A percentile compares a stretch with the other conserved stretches of the same genome.
Conservation (phyloP, 2,329 filamentous ascomycete genomes). For the Rhytidhysteron rufulum region DNA sequence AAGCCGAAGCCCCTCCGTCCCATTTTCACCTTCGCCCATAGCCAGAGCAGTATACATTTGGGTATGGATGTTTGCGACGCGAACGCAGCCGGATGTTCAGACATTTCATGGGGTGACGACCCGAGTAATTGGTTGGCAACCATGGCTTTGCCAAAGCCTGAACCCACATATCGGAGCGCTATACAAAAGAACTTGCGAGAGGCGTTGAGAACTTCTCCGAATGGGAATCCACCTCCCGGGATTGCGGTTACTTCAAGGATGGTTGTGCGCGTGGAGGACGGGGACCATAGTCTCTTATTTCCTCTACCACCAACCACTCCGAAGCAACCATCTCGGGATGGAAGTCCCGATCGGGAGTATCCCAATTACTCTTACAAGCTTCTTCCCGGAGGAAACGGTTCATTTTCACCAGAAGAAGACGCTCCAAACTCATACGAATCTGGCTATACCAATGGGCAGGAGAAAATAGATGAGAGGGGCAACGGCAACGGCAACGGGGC, state of each 20-base stretch:
- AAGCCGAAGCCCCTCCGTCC: constrained; percentile 38
- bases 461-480: not conserved
- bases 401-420: constrained; percentile 5
- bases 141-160: constrained; percentile 16
- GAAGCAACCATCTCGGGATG: constrained; percentile 3
- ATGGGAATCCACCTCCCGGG: constrained; percentile 1
- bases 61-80: constrained; percentile 15
- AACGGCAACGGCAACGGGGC: constrained; percentile 11
- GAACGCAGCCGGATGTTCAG: constrained; percentile 8
- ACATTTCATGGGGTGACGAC: constrained; percentile 10
- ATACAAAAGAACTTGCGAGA: constrained; percentile 25
- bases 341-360: constrained; percentile 21
- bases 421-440: not conserved
- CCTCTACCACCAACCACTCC: constrained; percentile 5
- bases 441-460: not conserved
- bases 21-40: constrained; percentile 42
- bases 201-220: constrained; percentile 19
- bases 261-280: not conserved
- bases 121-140: constrained; percentile 9
- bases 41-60: constrained; percentile 36
- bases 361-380: constrained; percentile 33
- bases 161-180: constrained; percentile 27
- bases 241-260: constrained; percentile 1
- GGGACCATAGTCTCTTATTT: constrained; percentile 1
- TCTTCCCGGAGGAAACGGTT: constrained; percentile 10